Evolutionary conservation across 139 green algal genomes (phyloP).

Genomic region (Spirogloea muscicola): DNA sequence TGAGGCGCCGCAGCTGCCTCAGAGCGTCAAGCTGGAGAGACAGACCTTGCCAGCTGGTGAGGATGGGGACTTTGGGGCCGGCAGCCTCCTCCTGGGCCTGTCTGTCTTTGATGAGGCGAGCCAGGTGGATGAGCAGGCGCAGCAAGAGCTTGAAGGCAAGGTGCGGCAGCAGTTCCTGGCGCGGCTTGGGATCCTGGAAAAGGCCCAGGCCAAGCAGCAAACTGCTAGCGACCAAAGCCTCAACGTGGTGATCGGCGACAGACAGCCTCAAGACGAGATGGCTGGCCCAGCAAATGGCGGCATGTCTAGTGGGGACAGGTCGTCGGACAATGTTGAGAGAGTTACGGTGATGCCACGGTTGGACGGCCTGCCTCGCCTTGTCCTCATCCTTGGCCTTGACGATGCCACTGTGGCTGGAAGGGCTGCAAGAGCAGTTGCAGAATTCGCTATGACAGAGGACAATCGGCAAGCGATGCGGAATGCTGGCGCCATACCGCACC

Average conservation of each 20-base stretch:
- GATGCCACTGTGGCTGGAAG: background rate
- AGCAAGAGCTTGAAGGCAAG: background rate
- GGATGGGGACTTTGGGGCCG: background rate
- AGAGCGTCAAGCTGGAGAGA: background rate
- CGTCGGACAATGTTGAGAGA: background rate
- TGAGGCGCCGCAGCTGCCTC: background rate
- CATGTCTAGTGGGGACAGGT: no score
- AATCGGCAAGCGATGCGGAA: background rate
- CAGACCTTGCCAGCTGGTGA: background rate
- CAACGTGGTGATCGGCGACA: no score
- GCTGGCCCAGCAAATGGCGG: no score
- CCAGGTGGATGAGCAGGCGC: background rate
- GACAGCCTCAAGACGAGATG: no score
- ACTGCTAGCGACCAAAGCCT: no score
- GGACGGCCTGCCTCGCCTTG: slow-evolving; percentile 1
- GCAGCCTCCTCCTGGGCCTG: background rate
- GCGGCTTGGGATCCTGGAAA: background rate
- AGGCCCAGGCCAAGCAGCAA: no score
- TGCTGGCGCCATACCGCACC: background rate
- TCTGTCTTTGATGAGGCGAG: background rate
- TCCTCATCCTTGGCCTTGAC: slow-evolving; percentile 7
- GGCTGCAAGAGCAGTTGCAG: background rate
- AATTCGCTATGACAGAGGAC: background rate
- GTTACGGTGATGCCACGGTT: slow-evolving; percentile 9
- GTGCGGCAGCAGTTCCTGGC: background rate